Evolutionary conservation across 805 yeast genomes (phyloP).

Genomic region (Nakazawaea ernobii): DNA sequence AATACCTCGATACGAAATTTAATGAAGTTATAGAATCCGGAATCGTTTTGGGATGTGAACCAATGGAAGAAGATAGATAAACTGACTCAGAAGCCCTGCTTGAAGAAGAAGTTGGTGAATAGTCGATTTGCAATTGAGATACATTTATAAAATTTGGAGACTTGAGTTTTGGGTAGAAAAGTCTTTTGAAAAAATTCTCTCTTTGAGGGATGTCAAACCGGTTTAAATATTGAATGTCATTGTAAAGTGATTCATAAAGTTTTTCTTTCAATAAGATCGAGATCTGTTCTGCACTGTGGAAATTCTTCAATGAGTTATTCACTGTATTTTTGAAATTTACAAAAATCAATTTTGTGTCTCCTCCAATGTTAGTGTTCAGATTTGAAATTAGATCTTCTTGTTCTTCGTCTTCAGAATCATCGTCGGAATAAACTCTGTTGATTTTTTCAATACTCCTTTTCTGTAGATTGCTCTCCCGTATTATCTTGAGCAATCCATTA

Average conservation of each 20-base stretch:
- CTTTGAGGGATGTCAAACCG: constrained; percentile 6
- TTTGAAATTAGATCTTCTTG: not conserved
- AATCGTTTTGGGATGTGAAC: not conserved
- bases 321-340: constrained; percentile 18
- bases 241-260: constrained; percentile 1
- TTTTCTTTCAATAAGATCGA: constrained; percentile 7
- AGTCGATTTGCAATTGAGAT: constrained; percentile 7
- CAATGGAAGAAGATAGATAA: constrained; percentile 1
- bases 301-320: constrained; percentile 1
- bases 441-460: constrained; percentile 17
- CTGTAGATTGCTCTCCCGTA: constrained; percentile 24
- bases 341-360: constrained; percentile 24
- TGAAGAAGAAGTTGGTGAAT: constrained; percentile 4
- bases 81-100: not conserved
- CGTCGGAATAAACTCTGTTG: constrained; percentile 14
- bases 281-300: constrained; percentile 7
- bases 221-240: constrained; percentile 4
- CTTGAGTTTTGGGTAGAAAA: constrained; percentile 2
- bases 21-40: not conserved
- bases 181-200: not conserved
- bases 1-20: not conserved
- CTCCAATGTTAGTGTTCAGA: constrained; percentile 15
- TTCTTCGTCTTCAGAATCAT: constrained; percentile 2
- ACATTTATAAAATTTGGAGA: constrained; percentile 9
- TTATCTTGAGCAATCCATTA: constrained; percentile 23